These are phyloP conservation scores for Stephania yunnanensis DNA, from an alignment of 164 flowering plant species.

Conservation along the genomic window DNA sequence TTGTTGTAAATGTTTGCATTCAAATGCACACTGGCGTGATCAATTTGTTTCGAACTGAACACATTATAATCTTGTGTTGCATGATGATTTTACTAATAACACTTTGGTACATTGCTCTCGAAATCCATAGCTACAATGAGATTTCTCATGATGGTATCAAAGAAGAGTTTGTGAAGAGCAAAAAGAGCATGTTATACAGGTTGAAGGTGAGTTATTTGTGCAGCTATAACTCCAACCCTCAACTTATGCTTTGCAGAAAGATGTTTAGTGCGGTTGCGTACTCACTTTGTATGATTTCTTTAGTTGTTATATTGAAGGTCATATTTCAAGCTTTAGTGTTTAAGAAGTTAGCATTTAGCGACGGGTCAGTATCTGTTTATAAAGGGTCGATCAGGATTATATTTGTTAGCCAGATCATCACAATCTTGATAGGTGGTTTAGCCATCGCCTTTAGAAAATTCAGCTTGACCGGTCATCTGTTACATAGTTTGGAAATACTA, in stretches of 20 bases:
- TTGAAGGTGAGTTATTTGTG: neutral
- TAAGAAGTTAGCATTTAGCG: neutral
- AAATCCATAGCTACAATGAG: neutral
- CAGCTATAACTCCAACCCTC: neutral
- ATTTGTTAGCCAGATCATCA: neutral
- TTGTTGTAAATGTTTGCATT: constrained; percentile 10
- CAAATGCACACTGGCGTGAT: constrained; percentile 11
- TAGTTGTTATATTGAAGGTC: neutral
- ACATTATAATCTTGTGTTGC: constrained; percentile 8
- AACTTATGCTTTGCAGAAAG: neutral
- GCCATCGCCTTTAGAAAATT: neutral
- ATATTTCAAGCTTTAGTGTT: neutral
- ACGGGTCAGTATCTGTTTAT: neutral
- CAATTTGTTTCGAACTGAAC: constrained; percentile 2
- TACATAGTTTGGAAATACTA: no score
- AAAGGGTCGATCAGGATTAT: neutral
- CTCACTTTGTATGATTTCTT: neutral
- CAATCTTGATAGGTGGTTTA: neutral
- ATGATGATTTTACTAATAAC: constrained; percentile 4
- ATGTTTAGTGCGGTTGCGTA: no score
- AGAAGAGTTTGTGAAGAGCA: neutral
- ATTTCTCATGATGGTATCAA: neutral
- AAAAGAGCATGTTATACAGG: neutral
- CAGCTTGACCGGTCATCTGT: neutral
- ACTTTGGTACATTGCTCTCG: neutral